Evolutionary conservation across 768 basidiomycete species (phyloP).

Genomic region (Porphyrellus cyaneotinctus): DNA sequence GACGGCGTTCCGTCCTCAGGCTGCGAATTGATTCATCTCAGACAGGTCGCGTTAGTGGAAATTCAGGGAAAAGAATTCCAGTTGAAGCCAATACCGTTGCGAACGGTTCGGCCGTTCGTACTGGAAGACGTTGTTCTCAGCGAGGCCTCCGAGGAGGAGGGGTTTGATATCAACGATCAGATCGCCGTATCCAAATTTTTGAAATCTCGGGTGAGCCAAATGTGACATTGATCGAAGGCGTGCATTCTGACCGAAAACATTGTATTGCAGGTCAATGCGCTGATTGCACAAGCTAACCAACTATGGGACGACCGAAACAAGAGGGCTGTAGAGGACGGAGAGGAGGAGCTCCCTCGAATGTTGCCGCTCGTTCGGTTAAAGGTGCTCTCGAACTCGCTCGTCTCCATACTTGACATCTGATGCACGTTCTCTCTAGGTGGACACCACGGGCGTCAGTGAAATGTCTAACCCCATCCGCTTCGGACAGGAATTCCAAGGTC

Average conservation of each 20-base stretch:
- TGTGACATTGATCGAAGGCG: neutral
- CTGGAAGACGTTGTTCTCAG: slow-evolving; percentile 73
- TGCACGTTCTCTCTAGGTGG: slow-evolving; percentile 50
- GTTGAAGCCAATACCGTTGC: slow-evolving; percentile 78
- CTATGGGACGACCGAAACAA: slow-evolving; percentile 24
- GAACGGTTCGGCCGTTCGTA: slow-evolving; percentile 93
- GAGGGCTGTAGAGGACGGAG: slow-evolving; percentile 54
- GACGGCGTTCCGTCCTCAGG: neutral
- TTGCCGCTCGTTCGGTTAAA: slow-evolving; percentile 86
- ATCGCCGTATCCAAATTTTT: slow-evolving; percentile 81
- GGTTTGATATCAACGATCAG: slow-evolving; percentile 73
- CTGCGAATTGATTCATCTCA: slow-evolving; percentile 28
- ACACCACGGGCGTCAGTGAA: slow-evolving; percentile 85
- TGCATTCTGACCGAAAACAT: neutral
- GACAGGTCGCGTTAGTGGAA: slow-evolving; percentile 86
- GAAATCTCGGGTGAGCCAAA: slow-evolving; percentile 52
- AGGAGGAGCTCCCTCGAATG: slow-evolving; percentile 62
- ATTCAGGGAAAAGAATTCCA: slow-evolving; percentile 88
- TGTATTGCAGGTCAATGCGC: slow-evolving; percentile 60
- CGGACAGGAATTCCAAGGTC: slow-evolving; percentile 90
- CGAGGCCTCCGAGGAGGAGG: slow-evolving; percentile 76
- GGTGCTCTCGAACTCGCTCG: slow-evolving; percentile 34
- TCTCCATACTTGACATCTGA: neutral
- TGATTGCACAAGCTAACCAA: slow-evolving; percentile 73
- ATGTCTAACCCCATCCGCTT: slow-evolving; percentile 96